Evolutionary conservation across 148 eudicot species (phyloP), one percentile per base, ranked within the genome.

Genomic region (Fagopyrum esculentum): DNA sequence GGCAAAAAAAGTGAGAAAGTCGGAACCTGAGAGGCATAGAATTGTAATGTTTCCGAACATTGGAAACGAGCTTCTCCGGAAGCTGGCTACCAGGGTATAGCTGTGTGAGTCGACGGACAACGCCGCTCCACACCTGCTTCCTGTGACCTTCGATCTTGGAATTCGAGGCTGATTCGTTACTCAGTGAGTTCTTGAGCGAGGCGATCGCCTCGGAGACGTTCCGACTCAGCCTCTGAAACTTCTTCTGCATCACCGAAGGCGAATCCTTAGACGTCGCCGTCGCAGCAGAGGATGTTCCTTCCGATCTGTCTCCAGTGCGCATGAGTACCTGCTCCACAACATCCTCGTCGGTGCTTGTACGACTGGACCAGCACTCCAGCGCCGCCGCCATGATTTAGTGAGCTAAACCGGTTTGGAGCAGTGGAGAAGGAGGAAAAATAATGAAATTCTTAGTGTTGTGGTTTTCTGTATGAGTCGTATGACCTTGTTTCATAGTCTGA

Each of bases 1-100:
- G 40, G 40, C 40, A 1, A 35, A 35, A 35, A 35, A 35, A 35
- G 40, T 35, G 16, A 57, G 56, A 48, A 48, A 13, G 64, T 43
- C 45, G 69, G n/a, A 71, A 93, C 98, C 98, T 91, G 57, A 88
- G 85, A 3, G 98, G 98, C 70, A 94, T 80, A 45, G 98, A 92
- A 83, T 94, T 92, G 77, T 90, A 94, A 71, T 94, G 98, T 78
- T 85, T 90, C 60, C 98, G 91, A 26, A 94, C 87, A 70, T 90
- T 89, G 45, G 93, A 87, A 26, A 94, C 93, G 45, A 94, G 86
- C 75, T 89, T 94, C 73, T 94, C 98, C 0, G 98, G 98, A 3
- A 94, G 85, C 79, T 94, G 98, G 63, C 98, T 94, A 45, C 98
- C 98, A 3, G 98, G 97, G 68, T 94, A 94, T 45, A 94, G 86